Conservation (phyloP, 768 basidiomycete species). For the Pleurotus ostreatus region DNA sequence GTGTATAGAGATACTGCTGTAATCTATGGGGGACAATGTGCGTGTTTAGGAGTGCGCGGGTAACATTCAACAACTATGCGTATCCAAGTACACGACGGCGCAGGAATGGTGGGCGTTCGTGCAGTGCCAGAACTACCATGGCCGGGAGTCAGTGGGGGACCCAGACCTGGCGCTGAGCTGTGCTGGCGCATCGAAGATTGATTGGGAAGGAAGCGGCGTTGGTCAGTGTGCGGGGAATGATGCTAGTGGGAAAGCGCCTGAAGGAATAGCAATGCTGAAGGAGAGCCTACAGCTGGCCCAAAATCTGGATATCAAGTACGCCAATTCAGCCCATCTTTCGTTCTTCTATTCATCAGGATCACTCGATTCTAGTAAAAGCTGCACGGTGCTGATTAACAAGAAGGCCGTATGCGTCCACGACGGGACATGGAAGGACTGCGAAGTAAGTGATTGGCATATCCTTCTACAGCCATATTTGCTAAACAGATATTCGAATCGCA, state of each 20-base stretch:
- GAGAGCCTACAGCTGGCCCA: constrained; percentile 48
- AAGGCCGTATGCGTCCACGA: constrained; percentile 57
- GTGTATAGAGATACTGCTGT: neutral
- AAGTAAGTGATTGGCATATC: constrained; percentile 41
- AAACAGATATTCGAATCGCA: constrained; percentile 61
- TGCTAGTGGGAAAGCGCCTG: constrained; percentile 56
- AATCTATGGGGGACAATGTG: too few species aligned
- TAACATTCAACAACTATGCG: constrained; percentile 88
- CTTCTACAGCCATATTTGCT: constrained; percentile 42
- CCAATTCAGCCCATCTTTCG: constrained; percentile 4
- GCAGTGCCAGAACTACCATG: constrained; percentile 74
- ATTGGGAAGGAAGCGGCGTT: constrained; percentile 61
- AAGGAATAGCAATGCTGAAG: constrained; percentile 62
- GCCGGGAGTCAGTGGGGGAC: constrained; percentile 57
- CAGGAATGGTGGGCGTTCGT: constrained; percentile 80
- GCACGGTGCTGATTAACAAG: constrained; percentile 77
- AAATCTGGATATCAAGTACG: constrained; percentile 55
- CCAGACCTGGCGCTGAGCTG: constrained; percentile 64
- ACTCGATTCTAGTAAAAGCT: constrained; percentile 62
- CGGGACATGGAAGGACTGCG: constrained; percentile 12
- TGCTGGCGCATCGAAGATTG: constrained; percentile 55
- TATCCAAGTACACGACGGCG: constrained; percentile 48
- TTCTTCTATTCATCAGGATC: constrained; percentile 6
- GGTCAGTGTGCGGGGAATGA: constrained; percentile 57
- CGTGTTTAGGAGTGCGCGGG: constrained; percentile 69